These are phyloP conservation scores for Ogataea salicorniae DNA, from an alignment of 805 yeast species.

Conservation along the genomic window DNA sequence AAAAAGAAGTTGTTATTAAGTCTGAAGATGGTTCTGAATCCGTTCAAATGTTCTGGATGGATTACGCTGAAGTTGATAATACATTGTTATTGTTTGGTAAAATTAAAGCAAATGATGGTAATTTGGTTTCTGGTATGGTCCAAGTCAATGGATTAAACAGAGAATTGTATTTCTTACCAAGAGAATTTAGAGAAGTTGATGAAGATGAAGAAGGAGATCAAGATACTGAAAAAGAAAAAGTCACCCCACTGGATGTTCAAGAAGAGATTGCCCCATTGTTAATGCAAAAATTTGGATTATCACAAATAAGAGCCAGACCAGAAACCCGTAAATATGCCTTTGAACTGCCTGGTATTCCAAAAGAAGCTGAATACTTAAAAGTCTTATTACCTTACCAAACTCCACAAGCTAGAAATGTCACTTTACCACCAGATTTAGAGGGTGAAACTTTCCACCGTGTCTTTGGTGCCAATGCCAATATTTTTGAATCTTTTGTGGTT, in stretches of 20 bases:
- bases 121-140: constrained; percentile 66
- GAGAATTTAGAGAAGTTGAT: constrained; percentile 30
- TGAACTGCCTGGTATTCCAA: constrained; percentile 76
- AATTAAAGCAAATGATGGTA: constrained; percentile 52
- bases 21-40: constrained; percentile 28
- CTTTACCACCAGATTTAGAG: constrained; percentile 55
- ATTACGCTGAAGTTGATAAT: constrained; percentile 73
- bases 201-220: constrained; percentile 25
- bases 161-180: constrained; percentile 75
- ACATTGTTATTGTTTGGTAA: constrained; percentile 77
- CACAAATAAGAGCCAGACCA: constrained; percentile 62
- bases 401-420: constrained; percentile 43
- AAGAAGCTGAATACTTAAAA: constrained; percentile 73
- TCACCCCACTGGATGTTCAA: constrained; percentile 61
- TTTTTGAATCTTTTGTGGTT: constrained; percentile 82
- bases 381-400: constrained; percentile 71
- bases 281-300: constrained; percentile 56
- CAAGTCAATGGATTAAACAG: constrained; percentile 67
- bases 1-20: constrained; percentile 31
- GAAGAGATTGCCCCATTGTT: constrained; percentile 70
- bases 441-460: constrained; percentile 76
- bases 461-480: constrained; percentile 68
- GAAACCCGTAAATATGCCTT: constrained; percentile 80
- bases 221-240: constrained; percentile 23
- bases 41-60: constrained; percentile 84